Conservation (phyloP, 805 yeast species). For the Candida chauliodis region DNA sequence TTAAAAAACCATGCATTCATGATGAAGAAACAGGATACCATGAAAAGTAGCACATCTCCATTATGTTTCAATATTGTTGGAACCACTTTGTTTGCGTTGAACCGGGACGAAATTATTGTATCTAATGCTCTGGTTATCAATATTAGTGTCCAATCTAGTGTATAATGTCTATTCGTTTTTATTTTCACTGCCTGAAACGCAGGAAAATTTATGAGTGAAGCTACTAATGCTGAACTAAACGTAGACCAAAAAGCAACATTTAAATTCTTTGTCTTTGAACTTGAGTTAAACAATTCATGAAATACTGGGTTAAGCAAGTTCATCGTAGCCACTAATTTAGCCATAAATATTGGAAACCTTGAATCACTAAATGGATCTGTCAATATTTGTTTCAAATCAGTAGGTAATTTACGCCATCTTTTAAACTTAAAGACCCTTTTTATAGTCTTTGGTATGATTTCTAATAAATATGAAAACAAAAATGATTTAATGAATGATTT, state of each 20-base stretch:
- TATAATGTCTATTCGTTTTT: constrained; percentile 20
- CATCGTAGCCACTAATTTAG: constrained; percentile 20
- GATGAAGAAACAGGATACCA: constrained; percentile 21
- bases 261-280: neutral
- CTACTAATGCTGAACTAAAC: constrained; percentile 16
- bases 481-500: constrained; percentile 13
- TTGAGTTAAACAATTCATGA: neutral
- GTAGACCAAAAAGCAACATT: constrained; percentile 4
- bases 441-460: constrained; percentile 22
- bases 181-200: constrained; percentile 18
- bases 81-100: neutral
- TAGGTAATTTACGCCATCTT: constrained; percentile 8
- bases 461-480: constrained; percentile 23
- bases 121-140: constrained; percentile 27
- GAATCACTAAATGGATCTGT: constrained; percentile 18
- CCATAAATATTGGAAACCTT: constrained; percentile 26
- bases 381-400: constrained; percentile 13
- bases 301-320: constrained; percentile 16
- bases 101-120: constrained; percentile 14
- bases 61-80: constrained; percentile 9
- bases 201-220: constrained; percentile 23
- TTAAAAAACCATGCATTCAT: constrained; percentile 31
- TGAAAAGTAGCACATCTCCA: constrained; percentile 24
- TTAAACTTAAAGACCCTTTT: constrained; percentile 8
- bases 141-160: constrained; percentile 29